Evolutionary conservation across 345 rosid genomes (phyloP).

Genomic region (Acer negundo): DNA sequence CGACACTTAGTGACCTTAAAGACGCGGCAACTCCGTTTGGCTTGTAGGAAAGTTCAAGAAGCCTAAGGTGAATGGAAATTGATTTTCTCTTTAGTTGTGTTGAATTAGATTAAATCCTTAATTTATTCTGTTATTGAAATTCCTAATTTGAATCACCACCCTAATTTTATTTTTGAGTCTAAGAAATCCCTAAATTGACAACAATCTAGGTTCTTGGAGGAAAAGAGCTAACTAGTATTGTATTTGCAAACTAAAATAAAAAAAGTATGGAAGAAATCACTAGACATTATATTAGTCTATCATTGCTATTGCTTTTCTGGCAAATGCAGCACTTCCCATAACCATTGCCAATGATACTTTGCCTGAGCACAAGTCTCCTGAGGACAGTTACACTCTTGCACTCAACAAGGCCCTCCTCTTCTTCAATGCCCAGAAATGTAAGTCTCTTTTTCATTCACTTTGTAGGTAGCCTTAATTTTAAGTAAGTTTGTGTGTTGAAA

Average conservation of each 20-base stretch:
- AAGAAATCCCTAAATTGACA: too few species aligned
- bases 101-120: too few species aligned
- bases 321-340: conserved; percentile 56
- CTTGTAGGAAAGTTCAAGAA: too few species aligned
- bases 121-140: too few species aligned
- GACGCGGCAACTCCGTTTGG: too few species aligned
- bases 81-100: too few species aligned
- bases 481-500: neutral
- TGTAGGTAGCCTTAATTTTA: too few species aligned
- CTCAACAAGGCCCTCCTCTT: conserved; percentile 79
- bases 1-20: too few species aligned
- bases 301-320: conserved; percentile 43
- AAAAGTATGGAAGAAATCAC: neutral
- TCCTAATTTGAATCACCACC: too few species aligned
- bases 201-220: neutral
- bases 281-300: conserved; percentile 37
- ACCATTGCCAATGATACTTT: conserved; percentile 57
- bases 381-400: conserved; percentile 73
- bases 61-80: too few species aligned
- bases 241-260: neutral
- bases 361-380: too few species aligned
- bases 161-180: too few species aligned
- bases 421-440: conserved; percentile 93
- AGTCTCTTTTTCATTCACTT: conserved; percentile 20
- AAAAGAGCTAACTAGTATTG: neutral